Evolutionary conservation across 2,329 filamentous ascomycete species (phyloP), one percentile per base, ranked within the genome.

Genomic region (Byssothecium circinans): DNA sequence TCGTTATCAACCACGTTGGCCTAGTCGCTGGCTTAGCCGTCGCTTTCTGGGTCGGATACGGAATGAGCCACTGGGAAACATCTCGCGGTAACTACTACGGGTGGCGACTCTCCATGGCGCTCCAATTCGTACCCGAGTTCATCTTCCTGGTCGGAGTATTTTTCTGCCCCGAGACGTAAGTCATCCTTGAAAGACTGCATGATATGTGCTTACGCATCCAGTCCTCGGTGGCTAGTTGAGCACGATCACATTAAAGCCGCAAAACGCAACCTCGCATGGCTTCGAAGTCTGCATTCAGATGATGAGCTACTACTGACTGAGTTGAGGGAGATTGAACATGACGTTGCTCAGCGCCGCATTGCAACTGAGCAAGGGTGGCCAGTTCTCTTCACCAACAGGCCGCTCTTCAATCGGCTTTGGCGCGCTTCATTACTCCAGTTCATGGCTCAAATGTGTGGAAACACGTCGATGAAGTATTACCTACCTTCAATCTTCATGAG

Each of bases 391-490:
- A 73, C 70, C 3, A 69, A 81, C 23, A 63, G 68, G 12, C 65
- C 73, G 11, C 67, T 83, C 1, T 78, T 78, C 57, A 71, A 75
- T 12, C 73, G 81, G 0, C 69, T 84, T 12, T 83, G 81, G 81
- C 74, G 81, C 15, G 79, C 80, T 1, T 74, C 78, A 0, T 65
- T 82, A 1, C 70, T 83, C 4, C 80, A 83, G 60, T 83, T 83
- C 63, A 79, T 83, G 77, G 78, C 79, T 0, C 79, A 82, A 54
- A 80, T 83, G 77, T 82, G 79, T 53, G 81, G 81, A 17, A 79
- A 80, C 12, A 79, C 80, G 0, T 80, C 79, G 2, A 82, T 83
- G 72, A 83, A 83, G 56, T 83, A 83, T 55, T 83, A 83, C 54
- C 72, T 83, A 0, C 81, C 81, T 0, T 76, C 74, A 0, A 76